phyloP scores from a whole-genome alignment of 2,329 filamentous ascomycete genomes.

The Penicillium olsonii region DNA sequence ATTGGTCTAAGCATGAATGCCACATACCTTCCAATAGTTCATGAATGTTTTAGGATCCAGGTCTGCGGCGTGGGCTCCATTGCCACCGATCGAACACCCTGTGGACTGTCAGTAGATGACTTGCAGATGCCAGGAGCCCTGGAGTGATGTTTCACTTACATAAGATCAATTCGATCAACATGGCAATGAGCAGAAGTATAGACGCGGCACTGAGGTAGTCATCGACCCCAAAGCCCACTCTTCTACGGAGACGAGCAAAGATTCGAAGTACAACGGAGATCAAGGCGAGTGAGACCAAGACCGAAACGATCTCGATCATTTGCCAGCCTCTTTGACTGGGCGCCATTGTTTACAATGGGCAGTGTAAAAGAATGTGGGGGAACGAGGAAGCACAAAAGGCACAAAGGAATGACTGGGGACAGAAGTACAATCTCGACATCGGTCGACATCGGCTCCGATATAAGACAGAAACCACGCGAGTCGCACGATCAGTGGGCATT shows the following conservation, averaged over 20 bases:
- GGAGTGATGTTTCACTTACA: slow-evolving; percentile 32
- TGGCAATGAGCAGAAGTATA: slow-evolving; percentile 29
- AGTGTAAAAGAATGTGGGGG: slow-evolving; percentile 5
- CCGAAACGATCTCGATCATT: slow-evolving; percentile 34
- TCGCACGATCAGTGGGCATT: neutral
- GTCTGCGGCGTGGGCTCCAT: slow-evolving; percentile 26
- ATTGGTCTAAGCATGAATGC: neutral
- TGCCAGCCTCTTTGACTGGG: slow-evolving; percentile 26
- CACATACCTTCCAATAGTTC: slow-evolving; percentile 34
- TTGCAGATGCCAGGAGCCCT: neutral
- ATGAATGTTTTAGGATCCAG: slow-evolving; percentile 24
- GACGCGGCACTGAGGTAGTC: slow-evolving; percentile 33
- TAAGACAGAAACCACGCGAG: neutral
- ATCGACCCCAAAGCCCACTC: slow-evolving; percentile 33
- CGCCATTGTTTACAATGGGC: slow-evolving; percentile 21
- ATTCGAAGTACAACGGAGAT: slow-evolving; percentile 28
- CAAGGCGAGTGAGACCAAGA: slow-evolving; percentile 30
- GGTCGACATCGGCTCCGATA: neutral
- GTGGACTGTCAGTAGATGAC: slow-evolving; percentile 10
- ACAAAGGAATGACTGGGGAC: slow-evolving; percentile 12
- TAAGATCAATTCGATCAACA: slow-evolving; percentile 32
- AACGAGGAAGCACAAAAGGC: slow-evolving; percentile 8
- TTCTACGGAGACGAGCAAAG: slow-evolving; percentile 29
- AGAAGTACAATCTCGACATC: neutral
- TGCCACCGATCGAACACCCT: slow-evolving; percentile 37